Evolutionary conservation across 257 asterid genomes (phyloP).

Genomic region (Primulina tabacum): DNA sequence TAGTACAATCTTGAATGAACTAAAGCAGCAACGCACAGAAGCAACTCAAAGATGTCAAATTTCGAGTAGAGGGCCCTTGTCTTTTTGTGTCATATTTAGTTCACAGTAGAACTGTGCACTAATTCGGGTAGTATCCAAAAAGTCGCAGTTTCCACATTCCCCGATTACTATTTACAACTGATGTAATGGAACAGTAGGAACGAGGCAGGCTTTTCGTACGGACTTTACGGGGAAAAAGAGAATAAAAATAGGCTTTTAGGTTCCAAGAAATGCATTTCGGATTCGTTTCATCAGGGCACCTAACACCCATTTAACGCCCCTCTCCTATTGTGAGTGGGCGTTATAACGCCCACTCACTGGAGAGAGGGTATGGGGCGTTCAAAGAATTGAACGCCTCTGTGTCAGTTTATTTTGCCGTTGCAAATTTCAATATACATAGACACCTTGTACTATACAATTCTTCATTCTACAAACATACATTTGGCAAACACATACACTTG

Average conservation of each 20-base stretch:
- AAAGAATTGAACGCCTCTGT: too few species aligned
- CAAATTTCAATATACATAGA: too few species aligned
- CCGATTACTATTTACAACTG: not conserved
- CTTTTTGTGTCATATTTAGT: not conserved
- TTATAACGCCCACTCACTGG: too few species aligned
- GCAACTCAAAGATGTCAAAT: not conserved
- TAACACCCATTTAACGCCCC: too few species aligned
- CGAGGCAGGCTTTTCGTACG: constrained; percentile 26
- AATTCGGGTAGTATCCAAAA: not conserved
- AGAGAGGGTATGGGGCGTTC: too few species aligned
- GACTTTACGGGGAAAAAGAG: not conserved
- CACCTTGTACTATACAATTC: too few species aligned
- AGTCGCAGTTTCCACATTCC: not conserved
- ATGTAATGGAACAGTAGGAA: constrained; percentile 11
- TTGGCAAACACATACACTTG: too few species aligned
- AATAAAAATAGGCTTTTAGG: not conserved
- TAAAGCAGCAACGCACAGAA: too few species aligned
- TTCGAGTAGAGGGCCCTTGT: not conserved
- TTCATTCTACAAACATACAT: too few species aligned
- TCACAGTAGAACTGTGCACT: not conserved
- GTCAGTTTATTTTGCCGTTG: too few species aligned
- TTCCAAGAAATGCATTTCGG: constrained; percentile 27
- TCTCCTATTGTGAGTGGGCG: too few species aligned
- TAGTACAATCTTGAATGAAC: too few species aligned
- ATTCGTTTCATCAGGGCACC: constrained; percentile 12